Percentiles rank a stretch among this genome's conserved stretches.
These are phyloP conservation scores for Hypoxylon rickii DNA, from an alignment of 495 filamentous ascomycete species.

Conservation along the genomic window DNA sequence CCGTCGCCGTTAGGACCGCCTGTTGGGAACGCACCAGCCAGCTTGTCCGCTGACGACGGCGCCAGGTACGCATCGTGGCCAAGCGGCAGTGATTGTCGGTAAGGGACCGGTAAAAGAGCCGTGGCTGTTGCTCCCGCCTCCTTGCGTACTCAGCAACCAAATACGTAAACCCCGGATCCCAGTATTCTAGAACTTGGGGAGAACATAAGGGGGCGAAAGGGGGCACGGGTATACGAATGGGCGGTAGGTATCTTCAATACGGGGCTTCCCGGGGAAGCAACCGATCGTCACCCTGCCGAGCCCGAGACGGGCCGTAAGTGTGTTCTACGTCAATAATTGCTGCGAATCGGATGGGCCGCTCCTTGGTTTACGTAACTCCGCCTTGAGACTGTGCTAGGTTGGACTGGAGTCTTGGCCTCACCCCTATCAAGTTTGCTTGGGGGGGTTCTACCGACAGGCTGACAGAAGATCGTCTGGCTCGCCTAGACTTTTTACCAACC, in stretches of 20 bases:
- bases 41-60: constrained; percentile 15
- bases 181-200: neutral
- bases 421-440: neutral
- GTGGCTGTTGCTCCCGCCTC: neutral
- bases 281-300: constrained; percentile 29
- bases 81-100: neutral
- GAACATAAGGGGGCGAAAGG: neutral
- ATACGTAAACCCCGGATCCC: no score
- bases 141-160: neutral
- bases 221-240: neutral
- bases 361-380: constrained; percentile 23
- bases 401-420: constrained; percentile 10
- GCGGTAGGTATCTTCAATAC: constrained; percentile 2
- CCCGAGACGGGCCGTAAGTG: constrained; percentile 30
- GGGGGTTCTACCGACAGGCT: no score
- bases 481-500: neutral
- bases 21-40: neutral
- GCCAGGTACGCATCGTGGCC: constrained; percentile 18
- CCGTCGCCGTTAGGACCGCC: constrained; percentile 1
- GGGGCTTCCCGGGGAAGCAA: constrained; percentile 20
- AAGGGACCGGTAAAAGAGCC: constrained; percentile 10
- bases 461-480: neutral
- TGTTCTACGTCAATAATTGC: neutral
- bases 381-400: constrained; percentile 20
- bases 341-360: constrained; percentile 31